Evolutionary conservation across 73 alveolate species (phyloP).

Genomic region (Tetrahymena malaccensis): DNA sequence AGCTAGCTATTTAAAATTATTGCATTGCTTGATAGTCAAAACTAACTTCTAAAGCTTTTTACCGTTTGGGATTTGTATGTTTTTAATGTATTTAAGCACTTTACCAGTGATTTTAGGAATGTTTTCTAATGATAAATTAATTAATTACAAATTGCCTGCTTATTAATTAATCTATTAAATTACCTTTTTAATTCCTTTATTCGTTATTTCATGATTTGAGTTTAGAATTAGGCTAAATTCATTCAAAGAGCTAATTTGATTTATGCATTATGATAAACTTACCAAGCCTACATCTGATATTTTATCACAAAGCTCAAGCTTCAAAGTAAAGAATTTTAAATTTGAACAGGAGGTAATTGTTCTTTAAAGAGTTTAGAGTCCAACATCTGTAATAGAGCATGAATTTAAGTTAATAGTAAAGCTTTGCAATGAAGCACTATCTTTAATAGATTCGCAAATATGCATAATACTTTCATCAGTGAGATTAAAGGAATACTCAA

Average conservation of each 20-base stretch:
- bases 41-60: neutral
- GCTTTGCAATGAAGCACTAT: neutral
- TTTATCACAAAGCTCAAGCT: neutral
- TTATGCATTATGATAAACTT: neutral
- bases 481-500: neutral
- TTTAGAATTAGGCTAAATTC: neutral
- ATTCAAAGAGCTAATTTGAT: neutral
- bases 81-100: neutral
- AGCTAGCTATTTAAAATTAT: neutral
- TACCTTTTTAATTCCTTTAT: neutral
- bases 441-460: neutral
- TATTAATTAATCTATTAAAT: neutral
- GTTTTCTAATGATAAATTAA: neutral
- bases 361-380: neutral
- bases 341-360: neutral
- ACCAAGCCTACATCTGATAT: neutral
- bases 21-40: neutral
- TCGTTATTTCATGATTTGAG: neutral
- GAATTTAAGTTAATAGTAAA: neutral
- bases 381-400: neutral
- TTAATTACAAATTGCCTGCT: neutral
- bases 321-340: neutral
- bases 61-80: neutral
- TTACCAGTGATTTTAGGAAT: neutral
- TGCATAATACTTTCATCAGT: neutral